Evolutionary conservation across 805 yeast species (phyloP), one percentile per base, ranked within the genome.

Genomic region (Sugiyamaella smithiae): DNA sequence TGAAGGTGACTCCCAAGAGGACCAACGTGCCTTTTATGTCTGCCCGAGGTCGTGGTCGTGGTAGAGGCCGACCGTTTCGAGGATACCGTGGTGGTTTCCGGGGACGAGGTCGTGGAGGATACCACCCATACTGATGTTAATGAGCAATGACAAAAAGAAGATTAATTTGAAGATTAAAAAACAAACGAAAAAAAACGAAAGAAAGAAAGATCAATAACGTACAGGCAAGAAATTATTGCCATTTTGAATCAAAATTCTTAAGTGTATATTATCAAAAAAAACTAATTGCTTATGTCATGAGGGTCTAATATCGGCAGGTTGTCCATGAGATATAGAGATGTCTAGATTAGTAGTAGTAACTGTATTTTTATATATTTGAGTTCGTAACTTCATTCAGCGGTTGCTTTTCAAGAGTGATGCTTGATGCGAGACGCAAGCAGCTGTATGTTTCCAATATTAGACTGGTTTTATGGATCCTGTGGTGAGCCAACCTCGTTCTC

Each of bases 1-100:
- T 88, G 57, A 86, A 84, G 63, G 93, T 88, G 26, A 71, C 74
- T 29, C 82, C 86, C 16, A 88, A 88, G 65, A 75, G 96, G 60
- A 87, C 95, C 2, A 88, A 88, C 58, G 66, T 87, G 17, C 96
- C 95, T 1, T 91, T 91, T 1, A 71, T 81, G 60, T 61, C 67
- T 31, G 76, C 82, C 8, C 64, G 82, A 5, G 76, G 80, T 2
- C 64, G 82, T 23, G 76, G 79, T 6, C 58, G 80, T 33, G 77
- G 78, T 8, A 59, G 76, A 16, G 61, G 74, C 20, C 55, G 71
- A 36, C 73, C 75, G 1, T 61, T 54, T 57, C 54, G 78, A 26
- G 61, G 71, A 8, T 57, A 52, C 50, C 65, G 65, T 53, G 69
- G 62, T 40, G 67, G 62, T 35, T 61, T 58, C 50, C 57, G 73